Evolutionary conservation across 345 rosid species (phyloP).

Genomic region (Brassica rapa): DNA sequence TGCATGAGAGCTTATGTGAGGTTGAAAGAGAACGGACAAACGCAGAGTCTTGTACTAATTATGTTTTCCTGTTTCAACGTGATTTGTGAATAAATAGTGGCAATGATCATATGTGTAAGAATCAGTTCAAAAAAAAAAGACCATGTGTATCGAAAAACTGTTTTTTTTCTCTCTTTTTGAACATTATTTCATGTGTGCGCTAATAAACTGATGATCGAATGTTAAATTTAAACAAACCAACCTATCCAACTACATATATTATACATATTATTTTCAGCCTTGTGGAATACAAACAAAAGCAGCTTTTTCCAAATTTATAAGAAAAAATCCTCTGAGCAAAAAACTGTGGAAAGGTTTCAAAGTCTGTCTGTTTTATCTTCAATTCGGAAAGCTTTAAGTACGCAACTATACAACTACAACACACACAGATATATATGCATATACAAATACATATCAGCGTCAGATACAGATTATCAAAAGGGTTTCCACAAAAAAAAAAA

Average conservation of each 20-base stretch:
- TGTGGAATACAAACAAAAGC: slow-evolving; percentile 39
- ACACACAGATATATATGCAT: not conserved
- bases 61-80: slow-evolving; percentile 69
- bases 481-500: not conserved
- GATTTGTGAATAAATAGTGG: slow-evolving; percentile 69
- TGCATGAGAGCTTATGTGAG: slow-evolving; percentile 29
- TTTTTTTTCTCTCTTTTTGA: slow-evolving; percentile 33
- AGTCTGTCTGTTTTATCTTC: slow-evolving; percentile 23
- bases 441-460: not conserved
- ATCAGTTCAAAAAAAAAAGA: too few relatives aligned
- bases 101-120: slow-evolving; percentile 74
- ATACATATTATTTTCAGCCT: slow-evolving; percentile 19
- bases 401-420: slow-evolving; percentile 10
- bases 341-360: slow-evolving; percentile 23
- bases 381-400: slow-evolving; percentile 23
- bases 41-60: slow-evolving; percentile 67
- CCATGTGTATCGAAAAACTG: slow-evolving; percentile 57
- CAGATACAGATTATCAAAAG: not conserved
- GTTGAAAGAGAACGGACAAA: slow-evolving; percentile 53
- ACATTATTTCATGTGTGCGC: not conserved
- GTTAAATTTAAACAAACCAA: not conserved
- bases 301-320: slow-evolving; percentile 27
- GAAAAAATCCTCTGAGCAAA: slow-evolving; percentile 18
- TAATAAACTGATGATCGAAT: not conserved
- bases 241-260: slow-evolving; percentile 12